A percentile compares a stretch with the other conserved stretches of the same genome.
phyloP scores from a whole-genome alignment of 169 alveolate genomes.

The Eimeria necatrix region DNA sequence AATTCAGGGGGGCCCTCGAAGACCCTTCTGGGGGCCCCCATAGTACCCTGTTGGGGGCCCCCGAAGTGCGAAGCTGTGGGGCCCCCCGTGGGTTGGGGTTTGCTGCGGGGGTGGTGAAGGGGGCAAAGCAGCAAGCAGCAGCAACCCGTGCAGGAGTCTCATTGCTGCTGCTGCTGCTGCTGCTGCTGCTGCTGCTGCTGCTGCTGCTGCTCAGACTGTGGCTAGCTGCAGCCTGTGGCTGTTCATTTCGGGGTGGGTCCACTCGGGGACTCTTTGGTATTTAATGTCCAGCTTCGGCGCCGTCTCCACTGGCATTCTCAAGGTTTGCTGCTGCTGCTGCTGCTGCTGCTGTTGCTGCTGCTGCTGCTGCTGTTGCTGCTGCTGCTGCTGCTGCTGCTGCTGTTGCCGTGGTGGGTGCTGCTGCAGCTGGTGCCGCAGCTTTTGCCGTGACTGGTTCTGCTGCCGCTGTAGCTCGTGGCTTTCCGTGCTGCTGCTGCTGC shows the following conservation, averaged over 20 bases:
- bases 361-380: background rate
- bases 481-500: background rate
- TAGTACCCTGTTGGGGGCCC: too few relatives aligned
- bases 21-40: too few relatives aligned
- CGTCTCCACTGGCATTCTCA: constrained; percentile 83
- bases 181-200: background rate
- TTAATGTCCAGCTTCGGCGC: constrained; percentile 84
- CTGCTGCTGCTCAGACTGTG: constrained; percentile 57
- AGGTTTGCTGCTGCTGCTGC: constrained; percentile 16
- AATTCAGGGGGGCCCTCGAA: too few relatives aligned
- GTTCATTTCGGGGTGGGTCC: constrained; percentile 81
- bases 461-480: background rate
- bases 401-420: background rate
- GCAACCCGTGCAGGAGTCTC: too few relatives aligned
- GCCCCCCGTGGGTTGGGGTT: too few relatives aligned
- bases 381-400: background rate
- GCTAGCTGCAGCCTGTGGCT: constrained; percentile 80
- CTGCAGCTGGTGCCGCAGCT: constrained; percentile 18
- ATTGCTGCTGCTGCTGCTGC: background rate
- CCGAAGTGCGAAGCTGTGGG: too few relatives aligned
- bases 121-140: too few relatives aligned
- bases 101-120: too few relatives aligned
- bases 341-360: background rate
- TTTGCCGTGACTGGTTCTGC: background rate
- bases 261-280: constrained; percentile 86